Evolutionary conservation across 148 eudicot species (phyloP).

Genomic region (Polygonum maritimum): DNA sequence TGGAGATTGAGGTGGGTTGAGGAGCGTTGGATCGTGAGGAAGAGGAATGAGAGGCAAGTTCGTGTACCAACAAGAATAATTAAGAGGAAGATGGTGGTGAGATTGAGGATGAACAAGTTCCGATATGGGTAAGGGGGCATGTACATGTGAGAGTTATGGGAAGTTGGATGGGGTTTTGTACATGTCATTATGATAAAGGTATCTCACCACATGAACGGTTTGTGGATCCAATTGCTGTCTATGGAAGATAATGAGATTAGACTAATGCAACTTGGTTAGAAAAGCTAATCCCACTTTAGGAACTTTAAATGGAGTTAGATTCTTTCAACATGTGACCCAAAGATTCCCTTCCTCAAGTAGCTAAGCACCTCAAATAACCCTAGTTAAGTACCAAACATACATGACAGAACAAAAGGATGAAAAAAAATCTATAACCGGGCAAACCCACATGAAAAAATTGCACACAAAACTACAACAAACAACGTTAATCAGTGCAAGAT

Average conservation of each 20-base stretch:
- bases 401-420: no score
- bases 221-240: background rate
- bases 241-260: background rate
- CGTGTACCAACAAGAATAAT: background rate
- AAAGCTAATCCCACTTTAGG: background rate
- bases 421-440: no score
- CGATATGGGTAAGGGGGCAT: background rate
- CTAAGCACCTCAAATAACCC: background rate
- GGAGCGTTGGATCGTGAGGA: background rate
- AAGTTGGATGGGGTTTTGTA: background rate
- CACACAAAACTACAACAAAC: no score
- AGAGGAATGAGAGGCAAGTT: background rate
- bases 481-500: no score
- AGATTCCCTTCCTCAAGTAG: background rate
- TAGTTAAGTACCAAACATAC: background rate
- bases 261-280: background rate
- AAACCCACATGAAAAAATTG: no score
- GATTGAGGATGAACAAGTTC: background rate
- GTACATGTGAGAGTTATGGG: slow-evolving; percentile 3
- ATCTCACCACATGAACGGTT: background rate
- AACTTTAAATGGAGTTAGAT: background rate
- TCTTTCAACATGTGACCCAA: background rate
- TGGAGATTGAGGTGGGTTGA: background rate
- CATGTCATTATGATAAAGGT: background rate
- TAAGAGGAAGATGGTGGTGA: background rate